phyloP scores from a whole-genome alignment of 768 basidiomycete species.

The Hericium erinaceus region DNA sequence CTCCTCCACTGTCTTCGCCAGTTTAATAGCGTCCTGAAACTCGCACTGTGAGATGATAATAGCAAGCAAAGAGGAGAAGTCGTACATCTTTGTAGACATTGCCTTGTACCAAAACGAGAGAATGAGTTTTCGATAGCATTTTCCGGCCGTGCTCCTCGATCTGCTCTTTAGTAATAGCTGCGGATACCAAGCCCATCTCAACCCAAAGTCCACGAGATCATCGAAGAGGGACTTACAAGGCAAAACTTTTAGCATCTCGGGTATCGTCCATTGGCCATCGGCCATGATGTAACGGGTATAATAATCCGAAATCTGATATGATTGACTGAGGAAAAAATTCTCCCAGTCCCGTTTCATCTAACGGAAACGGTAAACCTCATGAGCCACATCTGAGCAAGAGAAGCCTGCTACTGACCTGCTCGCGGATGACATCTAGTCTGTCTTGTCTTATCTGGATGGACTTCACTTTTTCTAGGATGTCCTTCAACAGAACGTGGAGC shows the following conservation, averaged over 20 bases:
- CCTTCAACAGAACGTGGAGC: conserved; percentile 58
- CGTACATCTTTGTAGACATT: conserved; percentile 80
- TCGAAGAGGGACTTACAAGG: conserved; percentile 40
- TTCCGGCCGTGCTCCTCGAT: conserved; percentile 50
- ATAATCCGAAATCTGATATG: conserved; percentile 71
- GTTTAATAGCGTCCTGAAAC: conserved; percentile 60
- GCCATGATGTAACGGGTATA: conserved; percentile 64
- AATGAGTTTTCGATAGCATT: conserved; percentile 54
- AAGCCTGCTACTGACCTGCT: conserved; percentile 48
- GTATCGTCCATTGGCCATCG: conserved; percentile 63
- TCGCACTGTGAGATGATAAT: background rate
- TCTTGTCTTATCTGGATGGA: conserved; percentile 55
- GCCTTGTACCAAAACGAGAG: conserved; percentile 71
- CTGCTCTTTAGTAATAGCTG: conserved; percentile 67
- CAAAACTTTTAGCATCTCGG: conserved; percentile 72
- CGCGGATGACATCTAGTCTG: conserved; percentile 73
- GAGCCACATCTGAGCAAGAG: background rate
- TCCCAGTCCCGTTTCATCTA: conserved; percentile 72
- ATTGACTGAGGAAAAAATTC: conserved; percentile 83
- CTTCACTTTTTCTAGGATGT: conserved; percentile 63
- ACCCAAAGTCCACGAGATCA: background rate
- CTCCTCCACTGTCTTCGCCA: conserved; percentile 65
- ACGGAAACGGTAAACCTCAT: background rate
- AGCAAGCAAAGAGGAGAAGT: background rate
- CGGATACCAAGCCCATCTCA: background rate